A percentile compares a stretch with the other conserved stretches of the same genome.
These are phyloP conservation scores for Tetrapyrgos nigripes DNA, from an alignment of 1,284 basidiomycete genomes.

Conservation along the genomic window DNA sequence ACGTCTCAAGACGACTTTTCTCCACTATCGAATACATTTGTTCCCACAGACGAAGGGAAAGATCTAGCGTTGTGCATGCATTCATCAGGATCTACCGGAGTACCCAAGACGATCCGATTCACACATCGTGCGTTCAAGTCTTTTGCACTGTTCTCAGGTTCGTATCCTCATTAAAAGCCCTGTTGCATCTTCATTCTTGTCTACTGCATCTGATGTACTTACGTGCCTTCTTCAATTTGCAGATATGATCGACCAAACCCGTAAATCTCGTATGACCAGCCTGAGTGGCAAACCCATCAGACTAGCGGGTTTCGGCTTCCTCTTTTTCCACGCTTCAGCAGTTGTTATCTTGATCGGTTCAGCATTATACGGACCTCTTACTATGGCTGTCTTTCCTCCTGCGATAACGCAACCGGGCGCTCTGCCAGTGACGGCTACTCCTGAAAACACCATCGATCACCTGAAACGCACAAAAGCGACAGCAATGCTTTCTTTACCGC, in stretches of 20 bases:
- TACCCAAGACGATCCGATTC: no score
- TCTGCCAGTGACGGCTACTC: no score
- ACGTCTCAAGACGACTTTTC: no score
- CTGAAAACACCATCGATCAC: no score
- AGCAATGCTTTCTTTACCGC: no score
- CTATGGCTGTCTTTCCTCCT: neutral
- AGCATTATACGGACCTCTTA: neutral
- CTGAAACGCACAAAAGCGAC: no score
- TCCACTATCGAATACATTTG: no score
- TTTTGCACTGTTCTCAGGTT: neutral
- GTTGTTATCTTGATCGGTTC: neutral
- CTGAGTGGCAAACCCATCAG: neutral
- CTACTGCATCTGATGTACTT: neutral
- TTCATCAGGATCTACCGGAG: no score
- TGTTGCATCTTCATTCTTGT: neutral
- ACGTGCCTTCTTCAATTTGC: neutral
- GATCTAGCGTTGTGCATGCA: no score
- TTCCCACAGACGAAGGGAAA: no score
- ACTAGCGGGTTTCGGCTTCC: neutral
- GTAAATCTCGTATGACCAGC: neutral
- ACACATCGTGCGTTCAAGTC: neutral
- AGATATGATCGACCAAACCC: neutral
- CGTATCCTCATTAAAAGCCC: neutral
- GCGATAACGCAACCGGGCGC: no score
- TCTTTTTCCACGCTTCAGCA: constrained; percentile 1